Evolutionary conservation across 176 grass and related monocot species (phyloP), one percentile per base, ranked within the genome.

Genomic region (Lolium multiflorum): DNA sequence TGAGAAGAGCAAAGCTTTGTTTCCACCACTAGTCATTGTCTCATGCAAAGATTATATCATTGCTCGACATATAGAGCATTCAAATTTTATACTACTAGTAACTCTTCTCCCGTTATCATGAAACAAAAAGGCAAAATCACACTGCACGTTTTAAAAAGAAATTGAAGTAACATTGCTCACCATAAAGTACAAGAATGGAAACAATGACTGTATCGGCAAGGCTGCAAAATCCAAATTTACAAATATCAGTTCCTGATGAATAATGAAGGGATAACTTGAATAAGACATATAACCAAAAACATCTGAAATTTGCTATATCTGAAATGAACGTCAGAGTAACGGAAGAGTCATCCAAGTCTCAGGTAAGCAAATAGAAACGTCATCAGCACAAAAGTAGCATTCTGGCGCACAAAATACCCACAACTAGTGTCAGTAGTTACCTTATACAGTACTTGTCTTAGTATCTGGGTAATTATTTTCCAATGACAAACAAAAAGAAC

Each of bases 121-220:
- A 64, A 66, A 77, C 11, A 46, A 20, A 39, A 51, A 3, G 7
- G 51, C 49, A 50, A 26, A 50, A 26, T 51, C 20, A 61, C 21
- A 51, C 61, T 61, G 28, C 20, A 72, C 0, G 4, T 31, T 48
- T 18, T 79, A 57, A 85, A 39, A 48, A 38, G 7, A 59, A 55
- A 78, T 20, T 79, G 11, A 80, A 74, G 8, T 28, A 20, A 49
- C 6, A 9, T 75, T 76, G 15, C 89, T 80, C 72, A 93, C 92
- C 92, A 93, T 91, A 48, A 93, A 93, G 74, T 93, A 93, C 74
- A 93, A 76, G 82, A 88, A 93, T 15, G 92, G 92, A 83, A 83
- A 89, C 74, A 93, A 25, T 22, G 60, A 88, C 49, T 90, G 86
- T 82, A 86, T 85, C 4, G 89, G 92, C 58, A 94, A 65, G 18